Evolutionary conservation across 2,329 filamentous ascomycete genomes (phyloP), one percentile per base, ranked within the genome.

Genomic region (Aspergillus sp.): DNA sequence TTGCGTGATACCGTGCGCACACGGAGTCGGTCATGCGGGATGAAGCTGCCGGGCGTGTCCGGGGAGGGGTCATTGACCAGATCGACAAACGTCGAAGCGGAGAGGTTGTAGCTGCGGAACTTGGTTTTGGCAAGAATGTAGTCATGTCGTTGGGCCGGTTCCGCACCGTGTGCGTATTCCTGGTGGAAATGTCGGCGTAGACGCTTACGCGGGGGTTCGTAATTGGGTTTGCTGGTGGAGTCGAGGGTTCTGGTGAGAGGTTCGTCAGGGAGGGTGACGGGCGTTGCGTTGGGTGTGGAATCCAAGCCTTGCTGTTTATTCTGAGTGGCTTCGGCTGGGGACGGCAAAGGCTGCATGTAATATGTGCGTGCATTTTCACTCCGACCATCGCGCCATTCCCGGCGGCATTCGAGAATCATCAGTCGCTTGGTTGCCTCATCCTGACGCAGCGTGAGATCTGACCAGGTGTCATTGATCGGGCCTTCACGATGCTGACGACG

Each of bases 381-480:
- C 21, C 80, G 78, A 30, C 82, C 82, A 51, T 80, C 70, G 9
- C 76, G 79, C 86, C 88, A 92, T 72, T 92, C 90, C 28, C 86
- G 87, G 13, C 90, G 82, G 30, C 84, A 84, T 72, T 93, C 90
- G 0, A 91, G 74, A 17, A 91, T 87, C 54, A 84, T 79, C 1
- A 90, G 74, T 13, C 80, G 73, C 1, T 86, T 85, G 0, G 83
- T 87, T 10, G 68, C 67, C 61, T 91, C 86, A 60, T 91, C 85
- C 36, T 79, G 80, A 28, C 85, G 82, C 1, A 92, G 77, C 4
- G 83, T 83, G 3, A 93, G 76, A 59, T 87, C 85, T 0, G 85
- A 89, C 89, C 90, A 93, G 2, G 88, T 84, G 66, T 92, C 87
- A 65, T 92, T 89, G 15, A 92, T 86, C 0, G 88, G 85, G 0